A percentile compares a stretch with the other conserved stretches of the same genome.
Conservation (phyloP, 2,329 filamentous ascomycete genomes). For the Rachicladosporium sp. region DNA sequence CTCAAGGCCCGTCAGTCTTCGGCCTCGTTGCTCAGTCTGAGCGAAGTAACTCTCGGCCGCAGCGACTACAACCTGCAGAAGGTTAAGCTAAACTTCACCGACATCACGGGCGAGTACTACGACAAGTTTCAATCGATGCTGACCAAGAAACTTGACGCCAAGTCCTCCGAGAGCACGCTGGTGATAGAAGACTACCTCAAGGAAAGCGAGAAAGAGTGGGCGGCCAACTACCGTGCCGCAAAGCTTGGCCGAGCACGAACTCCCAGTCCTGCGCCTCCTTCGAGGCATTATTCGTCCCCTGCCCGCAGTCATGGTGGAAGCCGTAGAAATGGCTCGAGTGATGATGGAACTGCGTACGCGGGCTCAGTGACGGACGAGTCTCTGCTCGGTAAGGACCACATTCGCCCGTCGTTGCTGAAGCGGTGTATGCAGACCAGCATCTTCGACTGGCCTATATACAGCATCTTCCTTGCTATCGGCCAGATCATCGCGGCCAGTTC, state of each 20-base stretch:
- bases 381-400: constrained; percentile 40
- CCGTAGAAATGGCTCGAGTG: no score
- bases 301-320: no score
- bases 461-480: constrained; percentile 47
- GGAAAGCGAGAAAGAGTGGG: constrained; percentile 55
- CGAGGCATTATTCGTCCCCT: constrained; percentile 5
- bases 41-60: constrained; percentile 1
- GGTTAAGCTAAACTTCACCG: constrained; percentile 44
- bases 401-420: constrained; percentile 45
- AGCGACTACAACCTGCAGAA: constrained; percentile 12
- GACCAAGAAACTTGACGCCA: constrained; percentile 36
- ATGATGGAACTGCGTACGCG: no score
- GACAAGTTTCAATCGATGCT: constrained; percentile 43
- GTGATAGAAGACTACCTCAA: constrained; percentile 53
- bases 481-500: constrained; percentile 53
- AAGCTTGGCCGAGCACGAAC: constrained; percentile 39
- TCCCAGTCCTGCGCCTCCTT: constrained; percentile 5
- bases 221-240: constrained; percentile 42
- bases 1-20: no score
- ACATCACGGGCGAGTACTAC: constrained; percentile 48
- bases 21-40: constrained; percentile 1
- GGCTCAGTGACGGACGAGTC: no score
- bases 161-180: constrained; percentile 43
- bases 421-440: constrained; percentile 43
- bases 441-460: constrained; percentile 50